Conservation (phyloP, 2,329 filamentous ascomycete species). For the Balansia obtecta region DNA sequence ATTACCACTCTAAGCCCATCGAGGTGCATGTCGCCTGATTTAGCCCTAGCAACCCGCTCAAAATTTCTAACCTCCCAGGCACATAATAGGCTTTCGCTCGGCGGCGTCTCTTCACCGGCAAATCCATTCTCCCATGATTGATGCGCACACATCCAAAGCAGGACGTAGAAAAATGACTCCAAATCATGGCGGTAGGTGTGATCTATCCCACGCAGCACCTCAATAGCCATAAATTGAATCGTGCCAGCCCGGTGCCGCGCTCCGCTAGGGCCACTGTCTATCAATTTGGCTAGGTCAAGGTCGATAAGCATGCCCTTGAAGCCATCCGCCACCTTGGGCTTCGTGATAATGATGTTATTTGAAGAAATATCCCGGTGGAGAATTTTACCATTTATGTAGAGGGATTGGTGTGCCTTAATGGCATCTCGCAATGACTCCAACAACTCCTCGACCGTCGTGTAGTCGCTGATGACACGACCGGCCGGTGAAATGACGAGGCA, state of each 20-base stretch:
- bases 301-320: slow-evolving; percentile 15
- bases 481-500: slow-evolving; percentile 7
- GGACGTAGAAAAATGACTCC: slow-evolving; percentile 7
- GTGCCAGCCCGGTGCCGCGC: slow-evolving; percentile 16
- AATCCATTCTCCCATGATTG: slow-evolving; percentile 6
- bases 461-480: slow-evolving; percentile 5
- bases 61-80: slow-evolving; percentile 8
- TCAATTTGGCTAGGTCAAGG: slow-evolving; percentile 8
- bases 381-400: slow-evolving; percentile 3
- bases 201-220: slow-evolving; percentile 17
- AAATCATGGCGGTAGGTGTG: slow-evolving; percentile 14
- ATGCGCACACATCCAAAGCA: slow-evolving; percentile 10
- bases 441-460: background rate
- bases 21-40: slow-evolving; percentile 6
- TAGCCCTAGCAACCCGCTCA: slow-evolving; percentile 2
- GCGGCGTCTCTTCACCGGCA: background rate
- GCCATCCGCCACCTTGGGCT: slow-evolving; percentile 6
- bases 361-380: slow-evolving; percentile 5
- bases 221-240: slow-evolving; percentile 22
- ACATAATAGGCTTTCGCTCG: background rate
- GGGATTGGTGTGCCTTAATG: slow-evolving; percentile 4
- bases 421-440: slow-evolving; percentile 5
- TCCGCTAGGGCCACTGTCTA: slow-evolving; percentile 12
- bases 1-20: slow-evolving; percentile 5
- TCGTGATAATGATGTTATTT: slow-evolving; percentile 4